Evolutionary conservation across 768 basidiomycete species (phyloP), one percentile per base, ranked within the genome.

Genomic region (Rhodotorula sphaerocarpa): DNA sequence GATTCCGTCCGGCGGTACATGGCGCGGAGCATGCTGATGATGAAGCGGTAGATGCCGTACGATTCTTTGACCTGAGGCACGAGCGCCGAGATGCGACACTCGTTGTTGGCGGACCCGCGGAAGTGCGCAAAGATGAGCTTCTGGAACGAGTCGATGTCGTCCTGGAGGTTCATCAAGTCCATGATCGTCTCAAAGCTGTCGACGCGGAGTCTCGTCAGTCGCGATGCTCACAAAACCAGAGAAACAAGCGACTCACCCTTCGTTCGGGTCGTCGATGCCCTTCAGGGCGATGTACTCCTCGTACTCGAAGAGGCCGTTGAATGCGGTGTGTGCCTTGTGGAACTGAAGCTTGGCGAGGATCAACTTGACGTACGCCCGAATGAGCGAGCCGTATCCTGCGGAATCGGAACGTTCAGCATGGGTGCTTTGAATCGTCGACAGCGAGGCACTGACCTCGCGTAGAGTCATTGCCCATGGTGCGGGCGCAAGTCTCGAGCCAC

Each of bases 51-150:
- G 61, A 99, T 99, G 42, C 93, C 93, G 84, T 92, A 99, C 71
- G 90, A 93, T 77, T 99, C 95, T 77, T 99, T 99, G 57, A 99
- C 95, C 18, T 96, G 81, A 28, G 95, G 93, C 3, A 99, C 95
- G 51, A 99, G 78, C 3, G 95, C 80, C 39, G 92, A 93, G 63
- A 99, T 99, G 33, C 92, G 86, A 75, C 92, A 95, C 77, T 99
- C 95, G 69, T 99, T 99, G 74, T 95, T 96, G 50, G 84, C 79
- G 23, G 90, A 90, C 65, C 86, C 83, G 57, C 84, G 81, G 79
- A 99, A 97, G 76, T 91, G 88, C 14, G 92, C 85, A 73, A 99
- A 97, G 61, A 96, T 85, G 80, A 93, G 86, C 77, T 91, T 91
- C 74, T 99, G 92, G 79, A 99, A 97, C 6, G 90, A 88, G 74